Evolutionary conservation across 805 yeast species (phyloP), one percentile per base, ranked within the genome.

Genomic region (Suhomyces prunicola): DNA sequence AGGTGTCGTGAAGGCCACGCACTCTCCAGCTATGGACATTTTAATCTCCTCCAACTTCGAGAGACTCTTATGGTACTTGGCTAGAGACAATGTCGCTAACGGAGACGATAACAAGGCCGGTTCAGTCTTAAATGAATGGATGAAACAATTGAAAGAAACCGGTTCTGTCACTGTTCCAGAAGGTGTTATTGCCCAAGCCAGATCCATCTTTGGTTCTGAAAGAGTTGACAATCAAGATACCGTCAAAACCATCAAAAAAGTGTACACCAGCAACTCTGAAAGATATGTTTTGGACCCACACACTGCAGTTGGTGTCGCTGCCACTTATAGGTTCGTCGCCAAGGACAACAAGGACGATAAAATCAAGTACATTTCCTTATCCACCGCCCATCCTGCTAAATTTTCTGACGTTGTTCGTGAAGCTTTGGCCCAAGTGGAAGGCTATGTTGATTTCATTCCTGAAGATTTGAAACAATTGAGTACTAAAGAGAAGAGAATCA

Each of bases 371-470:
- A 79, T 94, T 45, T 88, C 97, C 5, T 81, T 94, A 54, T 88
- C 97, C 9, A 94, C 99, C 47, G 99, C 99, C 7, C 99, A 94
- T 69, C 99, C 99, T 44, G 99, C 99, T 55, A 94, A 94, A 74
- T 94, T 94, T 66, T 89, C 97, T 24, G 97, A 90, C 57, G 99
- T 97, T 48, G 99, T 94, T 24, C 87, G 92, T 70, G 74, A 81
- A 61, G 90, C 98, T 2, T 78, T 94, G 59, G 67, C 72, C 46
- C 79, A 78, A 1, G 79, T 84, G 56, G 82, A 79, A 10, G 91
- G 83, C 19, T 94, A 94, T 74, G 83, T 91, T 4, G 90, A 90
- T 60, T 97, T 94, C 19, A 80, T 94, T 52, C 98, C 99, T 39
- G 89, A 79, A 27, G 97, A 90, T 72, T 82, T 94, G 72, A 87